Evolutionary conservation across 2,329 filamentous ascomycete genomes (phyloP).

Genomic region (Cercospora sojina): DNA sequence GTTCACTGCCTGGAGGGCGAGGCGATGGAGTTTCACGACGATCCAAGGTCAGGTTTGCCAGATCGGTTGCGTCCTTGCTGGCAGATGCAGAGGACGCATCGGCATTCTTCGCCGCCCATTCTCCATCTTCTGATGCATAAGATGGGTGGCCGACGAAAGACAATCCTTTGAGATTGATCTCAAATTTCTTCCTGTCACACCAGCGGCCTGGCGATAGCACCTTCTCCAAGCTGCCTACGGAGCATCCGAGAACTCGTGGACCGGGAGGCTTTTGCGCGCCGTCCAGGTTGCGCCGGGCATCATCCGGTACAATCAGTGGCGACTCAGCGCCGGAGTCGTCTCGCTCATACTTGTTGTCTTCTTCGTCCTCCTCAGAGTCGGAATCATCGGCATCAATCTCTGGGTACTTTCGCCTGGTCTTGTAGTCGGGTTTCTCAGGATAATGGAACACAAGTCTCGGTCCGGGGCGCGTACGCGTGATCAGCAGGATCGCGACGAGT

Average conservation of each 20-base stretch:
- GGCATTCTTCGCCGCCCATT: slow-evolving; percentile 25
- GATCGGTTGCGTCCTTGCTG: slow-evolving; percentile 12
- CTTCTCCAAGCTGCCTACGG: slow-evolving; percentile 70
- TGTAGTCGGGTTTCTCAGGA: slow-evolving; percentile 40
- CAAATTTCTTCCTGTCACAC: slow-evolving; percentile 78
- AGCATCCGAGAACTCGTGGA: slow-evolving; percentile 29
- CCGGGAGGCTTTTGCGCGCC: slow-evolving; percentile 4
- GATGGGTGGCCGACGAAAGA: slow-evolving; percentile 81
- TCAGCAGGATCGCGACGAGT: slow-evolving; percentile 69
- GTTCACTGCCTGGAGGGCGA: slow-evolving; percentile 11
- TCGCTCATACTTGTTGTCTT: slow-evolving; percentile 13
- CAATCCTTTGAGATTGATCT: slow-evolving; percentile 76
- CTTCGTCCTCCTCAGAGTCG: slow-evolving; percentile 23
- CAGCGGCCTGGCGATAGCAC: slow-evolving; percentile 67
- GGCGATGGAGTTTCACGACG: slow-evolving; percentile 20
- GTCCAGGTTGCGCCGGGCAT: slow-evolving; percentile 15
- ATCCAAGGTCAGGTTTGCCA: slow-evolving; percentile 17
- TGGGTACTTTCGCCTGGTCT: not conserved
- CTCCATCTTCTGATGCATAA: slow-evolving; percentile 70
- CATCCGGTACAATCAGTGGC: slow-evolving; percentile 14
- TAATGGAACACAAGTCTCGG: slow-evolving; percentile 86
- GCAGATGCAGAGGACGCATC: slow-evolving; percentile 7
- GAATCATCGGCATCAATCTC: not conserved
- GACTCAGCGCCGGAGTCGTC: not conserved
- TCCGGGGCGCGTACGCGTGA: slow-evolving; percentile 74